Conservation (phyloP, 2,329 filamentous ascomycete genomes). For the Beauveria sp. region DNA sequence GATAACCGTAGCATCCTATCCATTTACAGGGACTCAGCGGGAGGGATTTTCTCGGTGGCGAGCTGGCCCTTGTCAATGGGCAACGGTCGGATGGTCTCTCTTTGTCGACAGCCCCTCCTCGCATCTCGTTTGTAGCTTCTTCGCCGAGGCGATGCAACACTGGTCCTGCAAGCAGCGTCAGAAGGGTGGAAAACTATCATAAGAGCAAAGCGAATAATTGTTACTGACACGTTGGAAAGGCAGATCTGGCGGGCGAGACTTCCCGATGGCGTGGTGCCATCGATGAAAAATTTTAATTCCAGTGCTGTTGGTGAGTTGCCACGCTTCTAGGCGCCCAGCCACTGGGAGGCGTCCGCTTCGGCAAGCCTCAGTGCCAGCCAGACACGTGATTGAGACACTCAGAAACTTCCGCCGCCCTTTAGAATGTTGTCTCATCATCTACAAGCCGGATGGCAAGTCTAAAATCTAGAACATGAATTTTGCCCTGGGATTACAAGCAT, state of each 20-base stretch:
- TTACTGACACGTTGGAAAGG: neutral
- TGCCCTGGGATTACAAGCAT: neutral
- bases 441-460: neutral
- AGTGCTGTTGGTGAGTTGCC: constrained; percentile 10
- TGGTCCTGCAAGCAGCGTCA: neutral
- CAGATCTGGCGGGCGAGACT: neutral
- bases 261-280: neutral
- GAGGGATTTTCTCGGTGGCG: neutral
- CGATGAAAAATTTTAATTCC: constrained; percentile 6
- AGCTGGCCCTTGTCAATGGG: neutral
- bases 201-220: neutral
- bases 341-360: neutral
- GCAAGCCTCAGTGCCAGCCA: neutral
- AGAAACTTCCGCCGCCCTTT: neutral
- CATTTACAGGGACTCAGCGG: neutral
- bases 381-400: constrained; percentile 6
- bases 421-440: constrained; percentile 3
- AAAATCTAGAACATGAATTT: neutral
- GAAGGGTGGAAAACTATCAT: neutral
- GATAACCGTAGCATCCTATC: neutral
- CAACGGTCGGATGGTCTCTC: neutral
- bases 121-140: neutral
- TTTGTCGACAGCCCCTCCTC: neutral
- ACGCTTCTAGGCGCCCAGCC: neutral
- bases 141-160: neutral